A percentile compares a stretch with the other conserved stretches of the same genome.
Evolutionary conservation across 2,329 filamentous ascomycete species (phyloP).

Genomic region (Fusarium sp.): DNA sequence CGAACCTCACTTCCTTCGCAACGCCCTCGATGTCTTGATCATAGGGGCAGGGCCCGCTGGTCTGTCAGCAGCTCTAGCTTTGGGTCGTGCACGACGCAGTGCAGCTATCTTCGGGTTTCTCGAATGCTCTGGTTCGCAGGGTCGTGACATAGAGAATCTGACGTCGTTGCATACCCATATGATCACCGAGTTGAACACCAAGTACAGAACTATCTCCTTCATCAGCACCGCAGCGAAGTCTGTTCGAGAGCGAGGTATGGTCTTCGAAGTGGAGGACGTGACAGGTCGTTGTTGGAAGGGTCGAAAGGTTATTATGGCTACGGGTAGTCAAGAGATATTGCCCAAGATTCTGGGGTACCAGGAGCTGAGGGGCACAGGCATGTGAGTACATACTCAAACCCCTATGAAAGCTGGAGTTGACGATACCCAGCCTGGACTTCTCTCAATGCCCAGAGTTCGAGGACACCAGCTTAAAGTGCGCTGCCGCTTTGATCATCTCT

Average conservation of each 20-base stretch:
- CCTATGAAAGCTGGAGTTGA: accelerated
- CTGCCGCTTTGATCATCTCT: not conserved
- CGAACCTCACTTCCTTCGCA: slow-evolving; percentile 14
- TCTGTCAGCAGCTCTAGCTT: not conserved
- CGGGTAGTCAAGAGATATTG: accelerated
- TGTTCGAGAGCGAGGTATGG: not conserved
- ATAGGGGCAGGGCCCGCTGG: not conserved
- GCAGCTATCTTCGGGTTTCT: not conserved
- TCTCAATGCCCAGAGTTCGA: accelerated
- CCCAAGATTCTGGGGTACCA: not conserved
- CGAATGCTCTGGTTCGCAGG: accelerated
- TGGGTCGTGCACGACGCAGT: not conserved
- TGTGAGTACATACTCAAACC: not conserved
- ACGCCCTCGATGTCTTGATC: slow-evolving; percentile 10
- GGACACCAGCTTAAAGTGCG: accelerated
- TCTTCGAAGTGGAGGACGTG: not conserved
- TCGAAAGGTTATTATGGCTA: slow-evolving; percentile 1
- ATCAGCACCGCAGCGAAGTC: not conserved
- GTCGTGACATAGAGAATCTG: accelerated
- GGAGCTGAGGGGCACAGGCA: not conserved
- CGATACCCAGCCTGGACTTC: not conserved
- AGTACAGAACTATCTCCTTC: not conserved
- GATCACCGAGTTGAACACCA: not conserved
- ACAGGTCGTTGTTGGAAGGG: not conserved
- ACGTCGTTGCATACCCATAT: not conserved